Percentiles rank a stretch among this genome's conserved stretches.
Evolutionary conservation across 805 yeast genomes (phyloP).

Genomic region (Wickerhamiella sorbophila): DNA sequence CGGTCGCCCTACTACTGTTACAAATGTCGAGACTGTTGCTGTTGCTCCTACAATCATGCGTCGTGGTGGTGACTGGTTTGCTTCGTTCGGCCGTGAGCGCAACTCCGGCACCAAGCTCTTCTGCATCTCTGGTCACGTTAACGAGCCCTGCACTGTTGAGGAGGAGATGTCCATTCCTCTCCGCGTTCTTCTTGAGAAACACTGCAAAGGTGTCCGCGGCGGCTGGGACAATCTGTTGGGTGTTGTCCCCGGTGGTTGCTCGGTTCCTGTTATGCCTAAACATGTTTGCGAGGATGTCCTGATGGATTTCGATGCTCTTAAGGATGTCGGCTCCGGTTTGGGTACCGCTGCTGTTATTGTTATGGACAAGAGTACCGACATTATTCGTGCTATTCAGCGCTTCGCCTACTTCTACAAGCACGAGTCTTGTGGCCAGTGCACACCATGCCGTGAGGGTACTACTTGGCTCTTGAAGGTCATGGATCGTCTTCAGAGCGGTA

Average conservation of each 20-base stretch:
- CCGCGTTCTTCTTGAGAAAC: slow-evolving; percentile 68
- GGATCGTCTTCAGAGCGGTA: slow-evolving; percentile 69
- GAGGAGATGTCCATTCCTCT: slow-evolving; percentile 88
- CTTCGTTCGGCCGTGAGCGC: slow-evolving; percentile 70
- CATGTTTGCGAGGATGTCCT: slow-evolving; percentile 50
- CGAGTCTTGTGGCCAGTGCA: slow-evolving; percentile 90
- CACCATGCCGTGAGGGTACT: slow-evolving; percentile 91
- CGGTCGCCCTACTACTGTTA: slow-evolving; percentile 83
- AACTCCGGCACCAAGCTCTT: slow-evolving; percentile 71
- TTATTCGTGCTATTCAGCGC: slow-evolving; percentile 75
- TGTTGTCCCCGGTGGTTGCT: slow-evolving; percentile 81
- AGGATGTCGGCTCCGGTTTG: slow-evolving; percentile 73
- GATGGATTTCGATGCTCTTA: slow-evolving; percentile 81
- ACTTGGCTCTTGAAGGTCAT: slow-evolving; percentile 73
- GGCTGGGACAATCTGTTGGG: slow-evolving; percentile 89
- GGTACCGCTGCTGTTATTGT: slow-evolving; percentile 92
- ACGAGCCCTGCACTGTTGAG: slow-evolving; percentile 85
- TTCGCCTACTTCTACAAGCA: slow-evolving; percentile 75
- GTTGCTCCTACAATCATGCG: slow-evolving; percentile 83
- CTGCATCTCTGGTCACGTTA: slow-evolving; percentile 82
- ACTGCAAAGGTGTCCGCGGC: slow-evolving; percentile 82
- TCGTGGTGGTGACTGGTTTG: slow-evolving; percentile 83
- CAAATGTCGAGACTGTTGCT: slow-evolving; percentile 82
- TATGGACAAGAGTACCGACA: slow-evolving; percentile 75
- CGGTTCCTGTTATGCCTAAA: slow-evolving; percentile 70